Conservation (phyloP, 176 grass and related monocot genomes). For the Themeda triandra region DNA sequence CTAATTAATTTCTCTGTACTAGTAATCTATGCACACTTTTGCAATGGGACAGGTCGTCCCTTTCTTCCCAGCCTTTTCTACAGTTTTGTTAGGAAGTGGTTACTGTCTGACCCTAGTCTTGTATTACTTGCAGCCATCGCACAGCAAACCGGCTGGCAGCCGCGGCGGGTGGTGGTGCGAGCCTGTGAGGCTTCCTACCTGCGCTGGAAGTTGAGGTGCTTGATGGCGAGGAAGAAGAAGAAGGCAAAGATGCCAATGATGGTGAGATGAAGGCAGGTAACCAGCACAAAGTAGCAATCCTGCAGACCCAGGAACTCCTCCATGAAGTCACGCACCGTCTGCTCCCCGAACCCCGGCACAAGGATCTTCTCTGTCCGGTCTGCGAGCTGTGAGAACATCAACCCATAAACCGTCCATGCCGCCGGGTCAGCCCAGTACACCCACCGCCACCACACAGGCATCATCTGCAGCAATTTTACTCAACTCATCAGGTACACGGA, state of each 20-base stretch:
- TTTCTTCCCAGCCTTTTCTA: neutral
- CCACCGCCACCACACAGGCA: conserved; percentile 70
- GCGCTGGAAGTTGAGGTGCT: conserved; percentile 60
- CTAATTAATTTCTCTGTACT: neutral
- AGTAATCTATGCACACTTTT: conserved; percentile 9
- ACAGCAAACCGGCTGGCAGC: no score
- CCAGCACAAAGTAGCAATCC: conserved; percentile 32
- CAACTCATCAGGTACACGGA: neutral
- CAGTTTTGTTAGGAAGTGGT: neutral
- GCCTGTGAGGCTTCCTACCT: conserved; percentile 16
- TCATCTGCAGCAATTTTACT: conserved; percentile 36
- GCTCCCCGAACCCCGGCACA: conserved; percentile 29
- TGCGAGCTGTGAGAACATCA: conserved; percentile 55
- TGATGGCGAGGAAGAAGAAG: conserved; percentile 55
- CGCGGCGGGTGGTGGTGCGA: neutral
- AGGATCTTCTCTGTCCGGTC: conserved; percentile 38
- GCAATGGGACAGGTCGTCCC: neutral
- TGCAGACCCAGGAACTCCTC: conserved; percentile 53
- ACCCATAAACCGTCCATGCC: conserved; percentile 38
- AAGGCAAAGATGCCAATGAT: conserved; percentile 50
- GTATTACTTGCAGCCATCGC: no score
- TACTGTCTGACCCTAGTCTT: neutral
- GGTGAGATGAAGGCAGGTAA: conserved; percentile 45
- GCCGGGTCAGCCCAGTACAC: conserved; percentile 44
- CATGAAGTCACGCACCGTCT: conserved; percentile 49